Evolutionary conservation across 768 basidiomycete species (phyloP).

Genomic region (Lanmaoa rubissima): DNA sequence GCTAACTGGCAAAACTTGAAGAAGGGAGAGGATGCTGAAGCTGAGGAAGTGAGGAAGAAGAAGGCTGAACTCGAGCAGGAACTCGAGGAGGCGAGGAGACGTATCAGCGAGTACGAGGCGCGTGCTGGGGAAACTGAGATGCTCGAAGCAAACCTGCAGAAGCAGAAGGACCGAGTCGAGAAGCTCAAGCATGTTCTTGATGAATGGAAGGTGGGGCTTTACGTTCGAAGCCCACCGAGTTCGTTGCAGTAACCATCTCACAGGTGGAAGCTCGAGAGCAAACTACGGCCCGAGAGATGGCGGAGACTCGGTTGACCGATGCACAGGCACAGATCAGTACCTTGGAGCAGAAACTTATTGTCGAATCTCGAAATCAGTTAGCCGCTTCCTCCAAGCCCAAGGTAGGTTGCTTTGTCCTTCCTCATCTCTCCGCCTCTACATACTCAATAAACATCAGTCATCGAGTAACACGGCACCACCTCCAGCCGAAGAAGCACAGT

Average conservation of each 20-base stretch:
- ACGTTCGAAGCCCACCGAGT: not conserved
- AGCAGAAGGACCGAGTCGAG: conserved; percentile 41
- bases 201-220: conserved; percentile 46
- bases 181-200: conserved; percentile 41
- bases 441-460: conserved; percentile 6
- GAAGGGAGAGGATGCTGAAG: conserved; percentile 57
- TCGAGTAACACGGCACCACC: conserved; percentile 9
- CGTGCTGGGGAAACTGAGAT: conserved; percentile 23
- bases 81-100: conserved; percentile 44
- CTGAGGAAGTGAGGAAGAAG: conserved; percentile 52
- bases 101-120: conserved; percentile 31
- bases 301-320: conserved; percentile 35
- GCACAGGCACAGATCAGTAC: conserved; percentile 25
- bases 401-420: conserved; percentile 4
- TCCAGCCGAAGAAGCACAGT: conserved; percentile 7
- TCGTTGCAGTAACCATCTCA: not conserved
- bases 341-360: conserved; percentile 38
- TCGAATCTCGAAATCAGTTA: conserved; percentile 45
- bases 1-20: conserved; percentile 70
- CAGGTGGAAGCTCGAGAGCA: conserved; percentile 42
- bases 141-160: conserved; percentile 40
- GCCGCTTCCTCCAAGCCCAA: conserved; percentile 37
- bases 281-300: conserved; percentile 36
- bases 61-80: conserved; percentile 57
- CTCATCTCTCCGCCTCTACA: conserved; percentile 2